A percentile compares a stretch with the other conserved stretches of the same genome.
These are phyloP conservation scores for Ziziphus jujuba DNA, from an alignment of 306 rosid genomes.

Conservation along the genomic window DNA sequence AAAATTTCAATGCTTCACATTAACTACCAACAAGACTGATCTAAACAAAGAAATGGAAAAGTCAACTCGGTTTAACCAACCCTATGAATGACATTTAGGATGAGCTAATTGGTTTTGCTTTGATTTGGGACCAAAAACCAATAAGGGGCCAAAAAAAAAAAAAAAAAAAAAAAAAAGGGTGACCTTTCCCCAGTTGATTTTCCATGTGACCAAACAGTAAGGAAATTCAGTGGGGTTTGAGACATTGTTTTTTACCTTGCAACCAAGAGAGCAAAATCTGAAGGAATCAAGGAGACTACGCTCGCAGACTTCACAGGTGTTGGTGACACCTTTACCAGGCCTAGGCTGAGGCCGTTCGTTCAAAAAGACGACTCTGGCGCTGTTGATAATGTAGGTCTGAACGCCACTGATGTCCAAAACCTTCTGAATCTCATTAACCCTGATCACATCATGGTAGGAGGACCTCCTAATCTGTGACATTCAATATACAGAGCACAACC, in stretches of 20 bases:
- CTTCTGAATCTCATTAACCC: slow-evolving; percentile 94
- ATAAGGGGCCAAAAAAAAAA: too few species aligned
- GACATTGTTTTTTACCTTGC: slow-evolving; percentile 66
- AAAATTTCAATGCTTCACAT: neutral
- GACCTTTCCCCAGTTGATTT: neutral
- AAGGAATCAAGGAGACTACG: slow-evolving; percentile 95
- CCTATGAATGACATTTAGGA: slow-evolving; percentile 16
- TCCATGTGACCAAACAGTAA: slow-evolving; percentile 13
- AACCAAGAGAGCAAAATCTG: slow-evolving; percentile 95
- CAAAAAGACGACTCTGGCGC: slow-evolving; percentile 94
- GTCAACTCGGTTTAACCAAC: slow-evolving; percentile 31
- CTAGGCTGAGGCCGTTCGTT: slow-evolving; percentile 97
- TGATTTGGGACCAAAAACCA: slow-evolving; percentile 2
- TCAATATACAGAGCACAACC: slow-evolving; percentile 1
- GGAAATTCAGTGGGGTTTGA: neutral
- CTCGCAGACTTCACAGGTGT: slow-evolving; percentile 97
- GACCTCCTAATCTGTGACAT: slow-evolving; percentile 84
- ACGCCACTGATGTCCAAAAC: slow-evolving; percentile 87
- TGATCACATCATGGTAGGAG: slow-evolving; percentile 92
- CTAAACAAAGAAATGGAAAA: slow-evolving; percentile 21
- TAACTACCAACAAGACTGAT: neutral
- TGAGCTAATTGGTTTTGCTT: slow-evolving; percentile 15
- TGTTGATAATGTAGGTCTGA: slow-evolving; percentile 96
- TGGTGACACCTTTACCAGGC: slow-evolving; percentile 98
- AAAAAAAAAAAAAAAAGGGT: too few species aligned